Percentiles rank a stretch among this genome's conserved stretches.
Conservation (phyloP, 2,329 filamentous ascomycete species). For the Exophiala viscosa region DNA sequence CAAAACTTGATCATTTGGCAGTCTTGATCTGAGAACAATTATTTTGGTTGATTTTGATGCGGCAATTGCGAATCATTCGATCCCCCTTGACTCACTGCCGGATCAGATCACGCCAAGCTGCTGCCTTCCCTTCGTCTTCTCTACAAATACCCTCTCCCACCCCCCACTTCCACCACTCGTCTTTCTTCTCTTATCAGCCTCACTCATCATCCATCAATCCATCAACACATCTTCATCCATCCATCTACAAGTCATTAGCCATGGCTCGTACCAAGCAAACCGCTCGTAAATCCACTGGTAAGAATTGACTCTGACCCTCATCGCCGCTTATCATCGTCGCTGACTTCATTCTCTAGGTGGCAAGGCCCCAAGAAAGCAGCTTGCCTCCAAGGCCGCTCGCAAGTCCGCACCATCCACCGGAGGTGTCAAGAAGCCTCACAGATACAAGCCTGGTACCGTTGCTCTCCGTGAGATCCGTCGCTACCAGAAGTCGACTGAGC, state of each 20-base stretch:
- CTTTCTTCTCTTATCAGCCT: constrained; percentile 30
- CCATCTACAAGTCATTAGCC: constrained; percentile 27
- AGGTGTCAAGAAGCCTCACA: constrained; percentile 93
- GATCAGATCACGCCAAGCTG: constrained; percentile 24
- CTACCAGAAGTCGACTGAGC: constrained; percentile 96
- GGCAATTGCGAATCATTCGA: constrained; percentile 1
- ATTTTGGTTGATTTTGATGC: constrained; percentile 6
- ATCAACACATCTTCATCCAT: constrained; percentile 26
- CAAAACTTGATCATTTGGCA: constrained; percentile 11
- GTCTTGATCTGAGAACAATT: constrained; percentile 23
- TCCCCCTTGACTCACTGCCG: constrained; percentile 18
- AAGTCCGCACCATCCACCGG: constrained; percentile 97
- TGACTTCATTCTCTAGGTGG: constrained; percentile 47
- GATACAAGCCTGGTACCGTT: constrained; percentile 87
- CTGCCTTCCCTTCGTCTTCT: constrained; percentile 25
- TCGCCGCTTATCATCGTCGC: constrained; percentile 26
- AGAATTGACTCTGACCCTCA: constrained; percentile 6
- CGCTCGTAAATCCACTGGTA: constrained; percentile 44
- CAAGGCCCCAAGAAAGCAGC: constrained; percentile 84
- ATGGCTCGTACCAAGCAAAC: constrained; percentile 54
- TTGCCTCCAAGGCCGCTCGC: constrained; percentile 97
- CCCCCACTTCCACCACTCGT: constrained; percentile 23
- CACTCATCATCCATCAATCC: constrained; percentile 38
- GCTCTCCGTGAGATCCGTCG: constrained; percentile 97
- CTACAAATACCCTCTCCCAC: constrained; percentile 27